Evolutionary conservation across 2,329 filamentous ascomycete genomes (phyloP).

Genomic region (Calonectria pteridis): DNA sequence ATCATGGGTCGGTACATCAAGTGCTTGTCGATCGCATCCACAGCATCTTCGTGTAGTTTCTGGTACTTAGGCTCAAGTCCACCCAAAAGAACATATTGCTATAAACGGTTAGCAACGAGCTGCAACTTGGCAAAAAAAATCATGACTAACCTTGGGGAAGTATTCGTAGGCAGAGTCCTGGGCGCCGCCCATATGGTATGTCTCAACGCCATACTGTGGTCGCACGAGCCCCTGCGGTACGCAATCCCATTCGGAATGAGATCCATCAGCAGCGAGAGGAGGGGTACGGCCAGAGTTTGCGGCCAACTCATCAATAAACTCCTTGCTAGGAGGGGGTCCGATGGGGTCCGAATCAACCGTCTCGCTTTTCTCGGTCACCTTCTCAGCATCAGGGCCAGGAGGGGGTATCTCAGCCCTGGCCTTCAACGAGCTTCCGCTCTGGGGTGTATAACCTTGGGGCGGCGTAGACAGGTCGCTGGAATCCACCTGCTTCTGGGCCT

Average conservation of each 20-base stretch:
- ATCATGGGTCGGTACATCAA: slow-evolving; percentile 85
- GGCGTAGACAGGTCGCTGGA: slow-evolving; percentile 45
- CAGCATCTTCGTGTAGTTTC: slow-evolving; percentile 76
- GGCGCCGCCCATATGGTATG: slow-evolving; percentile 72
- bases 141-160: slow-evolving; percentile 67
- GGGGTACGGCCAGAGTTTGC: slow-evolving; percentile 24
- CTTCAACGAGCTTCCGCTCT: not conserved
- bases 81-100: slow-evolving; percentile 80
- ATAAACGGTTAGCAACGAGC: slow-evolving; percentile 50
- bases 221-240: slow-evolving; percentile 69
- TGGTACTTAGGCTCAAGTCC: slow-evolving; percentile 80
- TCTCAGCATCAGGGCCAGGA: not conserved
- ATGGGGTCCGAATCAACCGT: not conserved
- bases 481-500: slow-evolving; percentile 53
- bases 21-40: slow-evolving; percentile 77
- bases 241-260: slow-evolving; percentile 61
- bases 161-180: slow-evolving; percentile 81
- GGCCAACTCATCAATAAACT: not conserved
- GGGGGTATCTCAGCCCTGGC: not conserved
- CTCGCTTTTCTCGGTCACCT: not conserved
- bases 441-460: slow-evolving; percentile 44
- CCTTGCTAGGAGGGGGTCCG: slow-evolving; percentile 4
- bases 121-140: not conserved
- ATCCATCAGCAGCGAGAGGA: slow-evolving; percentile 52
- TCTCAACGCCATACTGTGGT: slow-evolving; percentile 58